A percentile compares a stretch with the other conserved stretches of the same genome.
Conservation (phyloP, 805 yeast species). For the Candida railenensis region DNA sequence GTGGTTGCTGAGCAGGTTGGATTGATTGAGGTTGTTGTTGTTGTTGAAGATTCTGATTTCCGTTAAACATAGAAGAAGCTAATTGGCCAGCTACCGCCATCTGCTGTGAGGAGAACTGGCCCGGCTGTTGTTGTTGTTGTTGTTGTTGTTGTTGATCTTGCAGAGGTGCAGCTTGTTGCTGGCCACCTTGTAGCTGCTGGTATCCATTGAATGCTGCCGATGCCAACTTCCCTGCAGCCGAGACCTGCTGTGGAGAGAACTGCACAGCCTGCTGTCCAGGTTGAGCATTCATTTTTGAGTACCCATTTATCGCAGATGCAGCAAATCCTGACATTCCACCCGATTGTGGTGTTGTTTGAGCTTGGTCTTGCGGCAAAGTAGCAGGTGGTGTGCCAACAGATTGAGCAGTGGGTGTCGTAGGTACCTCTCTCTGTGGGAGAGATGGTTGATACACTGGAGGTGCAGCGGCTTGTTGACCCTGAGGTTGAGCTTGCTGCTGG, state of each 20-base stretch:
- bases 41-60: constrained; percentile 9
- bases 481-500: background rate
- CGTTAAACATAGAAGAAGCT: constrained; percentile 1
- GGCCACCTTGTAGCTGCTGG: constrained; percentile 2
- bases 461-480: background rate
- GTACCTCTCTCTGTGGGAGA: background rate
- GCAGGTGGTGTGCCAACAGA: background rate
- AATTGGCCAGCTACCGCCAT: constrained; percentile 8
- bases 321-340: constrained; percentile 1
- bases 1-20: constrained; percentile 12
- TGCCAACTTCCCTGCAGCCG: constrained; percentile 3
- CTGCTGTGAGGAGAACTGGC: background rate
- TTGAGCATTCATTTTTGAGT: constrained; percentile 1
- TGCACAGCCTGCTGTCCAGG: constrained; percentile 2
- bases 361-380: background rate
- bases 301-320: constrained; percentile 4
- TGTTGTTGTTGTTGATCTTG: constrained; percentile 3
- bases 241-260: constrained; percentile 1
- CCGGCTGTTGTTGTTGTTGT: constrained; percentile 4
- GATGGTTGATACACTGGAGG: background rate
- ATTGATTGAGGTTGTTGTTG: constrained; percentile 11
- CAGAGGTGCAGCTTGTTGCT: constrained; percentile 3
- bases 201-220: constrained; percentile 1
- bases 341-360: background rate
- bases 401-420: background rate